Percentiles rank a stretch among this genome's conserved stretches.
Conservation (phyloP, 805 yeast genomes). For the Diddensiella santjacobensis region DNA sequence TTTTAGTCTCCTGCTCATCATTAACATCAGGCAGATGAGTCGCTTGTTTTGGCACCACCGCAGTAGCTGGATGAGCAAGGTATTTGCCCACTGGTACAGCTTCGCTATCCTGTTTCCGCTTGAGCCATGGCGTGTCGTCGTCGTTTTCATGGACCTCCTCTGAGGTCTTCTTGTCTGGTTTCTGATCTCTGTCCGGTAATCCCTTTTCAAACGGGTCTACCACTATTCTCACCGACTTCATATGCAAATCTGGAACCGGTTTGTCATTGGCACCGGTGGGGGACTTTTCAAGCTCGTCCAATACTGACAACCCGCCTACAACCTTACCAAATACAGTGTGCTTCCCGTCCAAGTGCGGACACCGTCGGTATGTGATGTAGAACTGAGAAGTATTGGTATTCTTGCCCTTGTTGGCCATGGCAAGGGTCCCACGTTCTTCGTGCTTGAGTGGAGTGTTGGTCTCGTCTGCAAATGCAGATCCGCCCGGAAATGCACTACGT, state of each 20-base stretch:
- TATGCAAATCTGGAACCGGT: slow-evolving; percentile 44
- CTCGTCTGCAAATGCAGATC: slow-evolving; percentile 33
- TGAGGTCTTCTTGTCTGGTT: background rate
- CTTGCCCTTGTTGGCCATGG: slow-evolving; percentile 94
- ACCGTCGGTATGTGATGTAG: slow-evolving; percentile 71
- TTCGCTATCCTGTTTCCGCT: slow-evolving; percentile 8
- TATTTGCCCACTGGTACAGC: slow-evolving; percentile 23
- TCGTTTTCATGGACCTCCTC: slow-evolving; percentile 6
- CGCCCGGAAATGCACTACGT: slow-evolving; percentile 47
- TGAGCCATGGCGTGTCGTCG: slow-evolving; percentile 26
- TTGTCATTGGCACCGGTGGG: slow-evolving; percentile 41
- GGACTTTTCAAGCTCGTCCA: slow-evolving; percentile 56
- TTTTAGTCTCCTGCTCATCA: slow-evolving; percentile 10
- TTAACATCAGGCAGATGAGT: background rate
- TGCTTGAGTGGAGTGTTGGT: slow-evolving; percentile 51
- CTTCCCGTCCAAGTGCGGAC: slow-evolving; percentile 71
- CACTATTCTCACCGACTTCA: slow-evolving; percentile 26
- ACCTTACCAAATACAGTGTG: slow-evolving; percentile 78
- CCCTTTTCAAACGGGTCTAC: slow-evolving; percentile 23
- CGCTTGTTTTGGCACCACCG: background rate
- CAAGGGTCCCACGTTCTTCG: slow-evolving; percentile 72
- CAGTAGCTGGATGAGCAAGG: slow-evolving; percentile 8
- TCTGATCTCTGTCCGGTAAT: slow-evolving; percentile 7
- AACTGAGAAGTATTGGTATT: slow-evolving; percentile 91
- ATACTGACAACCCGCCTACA: slow-evolving; percentile 35